Evolutionary conservation across 2,329 filamentous ascomycete species (phyloP), one percentile per base, ranked within the genome.

Genomic region (Fonsecaea pugnacius): DNA sequence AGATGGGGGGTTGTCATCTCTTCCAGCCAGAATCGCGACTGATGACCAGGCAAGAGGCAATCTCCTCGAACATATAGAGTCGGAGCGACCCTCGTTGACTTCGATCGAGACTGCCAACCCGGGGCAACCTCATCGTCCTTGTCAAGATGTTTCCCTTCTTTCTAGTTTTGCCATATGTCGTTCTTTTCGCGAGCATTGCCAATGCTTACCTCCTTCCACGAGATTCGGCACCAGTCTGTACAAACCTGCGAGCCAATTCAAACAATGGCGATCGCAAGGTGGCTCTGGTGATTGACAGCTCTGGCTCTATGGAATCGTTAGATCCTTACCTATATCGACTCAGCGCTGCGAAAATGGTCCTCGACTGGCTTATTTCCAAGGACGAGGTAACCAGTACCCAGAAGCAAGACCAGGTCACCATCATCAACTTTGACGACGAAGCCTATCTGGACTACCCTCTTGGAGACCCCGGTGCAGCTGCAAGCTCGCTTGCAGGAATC

Each of bases 311-410:
- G 43, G 43, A 48, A 48, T 4, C 4, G 2, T 48, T 18, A 48
- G 43, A 48, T 27, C 43, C 43, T 48, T 48, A 48, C 43, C 4
- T 4, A 10, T 48, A 48, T 48, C 43, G 43, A 18, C 18, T 48
- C 43, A 48, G 18, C 21, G 43, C 43, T 24, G 43, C 43, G 4
- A 24, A 48, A 18, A 48, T 48, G 43, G 43, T 48, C 18, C 43
- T 48, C 12, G 43, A 48, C 43, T 48, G 43, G 43, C 43, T 48
- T 48, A 48, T 48, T 48, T 48, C 43, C 18, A 48, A 48, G 43
- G 24, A 9, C 43, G 43, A 48, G 43, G 43, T 48, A 14, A 48
- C 43, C 43, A 48, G 43, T 12, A 48, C 43, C 43, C 43, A 48
- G 43, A 48, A 48, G 21, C 43, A 48, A 24, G 43, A 48, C 16